phyloP scores from a whole-genome alignment of 495 filamentous ascomycete species.

The Aspergillus bertholletiae region DNA sequence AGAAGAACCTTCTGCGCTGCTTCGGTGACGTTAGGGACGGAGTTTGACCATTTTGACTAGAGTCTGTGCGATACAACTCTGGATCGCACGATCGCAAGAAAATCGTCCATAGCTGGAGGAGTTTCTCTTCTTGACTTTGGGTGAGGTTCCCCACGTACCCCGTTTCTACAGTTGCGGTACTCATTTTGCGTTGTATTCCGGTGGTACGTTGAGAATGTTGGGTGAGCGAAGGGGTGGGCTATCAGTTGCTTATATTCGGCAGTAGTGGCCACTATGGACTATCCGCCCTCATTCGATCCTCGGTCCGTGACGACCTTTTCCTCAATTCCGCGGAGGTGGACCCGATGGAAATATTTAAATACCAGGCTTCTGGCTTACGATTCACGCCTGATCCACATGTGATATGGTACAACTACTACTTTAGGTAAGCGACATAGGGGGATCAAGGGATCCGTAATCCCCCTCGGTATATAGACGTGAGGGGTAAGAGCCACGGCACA shows the following conservation, averaged over 20 bases:
- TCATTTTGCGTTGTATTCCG: neutral
- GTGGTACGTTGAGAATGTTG: neutral
- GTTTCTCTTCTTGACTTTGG: neutral
- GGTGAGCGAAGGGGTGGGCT: neutral
- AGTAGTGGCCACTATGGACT: neutral
- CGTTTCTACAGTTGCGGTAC: neutral
- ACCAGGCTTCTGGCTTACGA: neutral
- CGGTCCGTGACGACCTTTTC: neutral
- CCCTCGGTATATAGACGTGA: neutral
- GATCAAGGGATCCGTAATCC: neutral
- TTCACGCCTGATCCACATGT: neutral
- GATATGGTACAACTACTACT: neutral
- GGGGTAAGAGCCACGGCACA: neutral
- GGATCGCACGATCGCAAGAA: neutral
- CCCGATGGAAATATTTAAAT: neutral
- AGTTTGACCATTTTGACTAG: neutral
- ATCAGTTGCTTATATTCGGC: neutral
- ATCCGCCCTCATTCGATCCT: too few relatives aligned
- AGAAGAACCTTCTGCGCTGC: neutral
- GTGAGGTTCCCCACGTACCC: conserved; percentile 5
- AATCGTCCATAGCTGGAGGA: conserved; percentile 5
- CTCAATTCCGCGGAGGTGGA: neutral
- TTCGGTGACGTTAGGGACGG: neutral
- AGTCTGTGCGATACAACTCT: neutral
- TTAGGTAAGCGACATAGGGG: too few relatives aligned